A percentile compares a stretch with the other conserved stretches of the same genome.
Evolutionary conservation across 225 moss, liverwort and hornwort species (phyloP).

Genomic region (Marchantia polymorpha): DNA sequence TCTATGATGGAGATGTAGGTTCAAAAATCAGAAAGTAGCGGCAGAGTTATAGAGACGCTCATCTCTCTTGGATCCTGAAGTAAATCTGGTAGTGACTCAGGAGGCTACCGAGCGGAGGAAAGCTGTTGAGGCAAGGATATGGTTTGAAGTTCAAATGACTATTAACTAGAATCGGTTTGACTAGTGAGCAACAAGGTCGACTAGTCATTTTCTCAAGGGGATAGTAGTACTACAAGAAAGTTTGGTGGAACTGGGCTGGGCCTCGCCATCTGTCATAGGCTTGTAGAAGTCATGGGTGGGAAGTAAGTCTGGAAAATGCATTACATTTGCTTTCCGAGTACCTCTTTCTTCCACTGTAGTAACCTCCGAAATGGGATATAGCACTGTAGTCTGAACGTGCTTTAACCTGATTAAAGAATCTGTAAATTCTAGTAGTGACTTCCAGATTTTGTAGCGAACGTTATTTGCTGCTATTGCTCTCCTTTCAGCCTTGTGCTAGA

Average conservation of each 20-base stretch:
- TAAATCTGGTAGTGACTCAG: background rate
- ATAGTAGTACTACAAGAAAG: conserved; percentile 84
- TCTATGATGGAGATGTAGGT: conserved; percentile 1
- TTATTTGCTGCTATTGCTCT: too few relatives aligned
- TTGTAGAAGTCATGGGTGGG: conserved; percentile 91
- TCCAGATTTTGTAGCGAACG: too few relatives aligned
- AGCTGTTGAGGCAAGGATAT: conserved; percentile 33
- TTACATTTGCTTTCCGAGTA: conserved; percentile 77
- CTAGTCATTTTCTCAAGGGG: conserved; percentile 92
- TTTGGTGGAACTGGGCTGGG: conserved; percentile 92
- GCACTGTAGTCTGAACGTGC: too few relatives aligned
- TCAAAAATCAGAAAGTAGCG: background rate
- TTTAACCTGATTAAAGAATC: too few relatives aligned
- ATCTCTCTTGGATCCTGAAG: background rate
- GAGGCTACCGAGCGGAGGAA: background rate
- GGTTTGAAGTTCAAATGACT: conserved; percentile 69
- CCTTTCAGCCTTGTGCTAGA: too few relatives aligned
- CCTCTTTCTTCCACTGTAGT: conserved; percentile 47
- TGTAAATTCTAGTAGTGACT: too few relatives aligned
- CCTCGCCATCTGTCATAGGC: conserved; percentile 80
- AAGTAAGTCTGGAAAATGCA: conserved; percentile 67
- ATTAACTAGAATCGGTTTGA: conserved; percentile 81
- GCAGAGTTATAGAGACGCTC: background rate
- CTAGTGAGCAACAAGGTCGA: conserved; percentile 64
- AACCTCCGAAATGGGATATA: conserved; percentile 20